A percentile compares a stretch with the other conserved stretches of the same genome.
Evolutionary conservation across 1,284 basidiomycete species (phyloP).

Genomic region (Erythrobasidium hasegawianum): DNA sequence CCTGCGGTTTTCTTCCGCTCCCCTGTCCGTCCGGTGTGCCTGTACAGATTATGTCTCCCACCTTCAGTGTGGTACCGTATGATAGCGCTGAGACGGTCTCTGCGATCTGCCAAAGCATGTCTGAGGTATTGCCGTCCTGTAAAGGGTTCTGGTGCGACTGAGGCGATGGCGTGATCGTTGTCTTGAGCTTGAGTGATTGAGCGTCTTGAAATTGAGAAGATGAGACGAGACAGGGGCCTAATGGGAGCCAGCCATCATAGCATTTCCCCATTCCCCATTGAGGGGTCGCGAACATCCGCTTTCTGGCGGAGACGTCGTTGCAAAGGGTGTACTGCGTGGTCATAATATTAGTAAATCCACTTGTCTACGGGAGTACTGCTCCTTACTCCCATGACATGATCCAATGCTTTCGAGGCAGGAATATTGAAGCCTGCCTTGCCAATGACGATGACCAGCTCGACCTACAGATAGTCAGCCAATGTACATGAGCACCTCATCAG

Average conservation of each 20-base stretch:
- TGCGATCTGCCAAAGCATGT: constrained; percentile 66
- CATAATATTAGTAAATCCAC: not conserved
- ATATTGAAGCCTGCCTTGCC: constrained; percentile 75
- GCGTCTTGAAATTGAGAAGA: constrained; percentile 13
- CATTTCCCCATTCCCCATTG: constrained; percentile 43
- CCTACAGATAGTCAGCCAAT: no score
- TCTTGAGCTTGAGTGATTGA: constrained; percentile 19
- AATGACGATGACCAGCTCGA: constrained; percentile 80
- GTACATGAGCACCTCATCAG: no score
- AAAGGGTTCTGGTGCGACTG: constrained; percentile 3
- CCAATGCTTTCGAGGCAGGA: constrained; percentile 65
- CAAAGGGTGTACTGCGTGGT: constrained; percentile 26
- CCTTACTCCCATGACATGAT: constrained; percentile 65
- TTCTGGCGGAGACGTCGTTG: constrained; percentile 30
- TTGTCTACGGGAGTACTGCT: not conserved
- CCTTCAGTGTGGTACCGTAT: constrained; percentile 76
- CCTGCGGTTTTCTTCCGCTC: constrained; percentile 42
- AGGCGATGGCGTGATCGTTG: constrained; percentile 10
- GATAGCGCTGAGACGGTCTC: constrained; percentile 73
- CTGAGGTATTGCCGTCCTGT: constrained; percentile 25
- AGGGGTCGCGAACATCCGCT: constrained; percentile 33
- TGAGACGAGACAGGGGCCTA: constrained; percentile 36
- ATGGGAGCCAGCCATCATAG: constrained; percentile 36
- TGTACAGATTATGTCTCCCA: constrained; percentile 76
- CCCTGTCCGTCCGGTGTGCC: constrained; percentile 57